Conservation (phyloP, 345 rosid species). For the Brassica incana region DNA sequence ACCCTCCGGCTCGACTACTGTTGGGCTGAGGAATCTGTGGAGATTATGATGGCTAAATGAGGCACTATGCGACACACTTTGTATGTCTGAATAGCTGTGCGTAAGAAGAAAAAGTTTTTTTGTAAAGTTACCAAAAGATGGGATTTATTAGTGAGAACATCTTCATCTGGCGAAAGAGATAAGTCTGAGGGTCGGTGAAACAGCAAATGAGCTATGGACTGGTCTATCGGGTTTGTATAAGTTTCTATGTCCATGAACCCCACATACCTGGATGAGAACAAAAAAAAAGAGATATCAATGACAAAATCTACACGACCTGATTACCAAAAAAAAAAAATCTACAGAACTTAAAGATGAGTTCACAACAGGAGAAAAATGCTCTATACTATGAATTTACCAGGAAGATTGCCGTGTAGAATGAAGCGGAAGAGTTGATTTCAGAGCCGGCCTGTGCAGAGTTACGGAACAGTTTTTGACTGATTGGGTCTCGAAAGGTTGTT, state of each 20-base stretch:
- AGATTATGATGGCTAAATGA: conserved; percentile 15
- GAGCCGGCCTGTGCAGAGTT: no score
- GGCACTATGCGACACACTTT: neutral
- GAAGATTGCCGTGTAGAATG: no score
- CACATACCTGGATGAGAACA: conserved; percentile 48
- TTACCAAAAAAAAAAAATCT: no score
- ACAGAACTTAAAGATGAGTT: neutral
- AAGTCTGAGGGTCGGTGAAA: conserved; percentile 82
- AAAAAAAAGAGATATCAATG: conserved; percentile 1
- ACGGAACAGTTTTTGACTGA: no score
- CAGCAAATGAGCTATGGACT: conserved; percentile 84
- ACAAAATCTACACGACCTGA: neutral
- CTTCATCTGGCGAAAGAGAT: conserved; percentile 43
- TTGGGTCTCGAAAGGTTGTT: no score
- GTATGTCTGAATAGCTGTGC: neutral
- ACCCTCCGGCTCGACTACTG: conserved; percentile 40
- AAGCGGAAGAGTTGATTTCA: no score
- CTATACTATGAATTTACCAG: no score
- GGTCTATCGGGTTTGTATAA: conserved; percentile 89
- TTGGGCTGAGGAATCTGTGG: conserved; percentile 53
- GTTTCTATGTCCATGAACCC: conserved; percentile 82
- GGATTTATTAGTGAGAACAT: conserved; percentile 46
- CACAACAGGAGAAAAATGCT: neutral
- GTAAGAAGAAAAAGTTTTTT: neutral
- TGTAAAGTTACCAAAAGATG: conserved; percentile 48